Evolutionary conservation across 2,329 filamentous ascomycete species (phyloP).

Genomic region (Podosphaera aphanis): DNA sequence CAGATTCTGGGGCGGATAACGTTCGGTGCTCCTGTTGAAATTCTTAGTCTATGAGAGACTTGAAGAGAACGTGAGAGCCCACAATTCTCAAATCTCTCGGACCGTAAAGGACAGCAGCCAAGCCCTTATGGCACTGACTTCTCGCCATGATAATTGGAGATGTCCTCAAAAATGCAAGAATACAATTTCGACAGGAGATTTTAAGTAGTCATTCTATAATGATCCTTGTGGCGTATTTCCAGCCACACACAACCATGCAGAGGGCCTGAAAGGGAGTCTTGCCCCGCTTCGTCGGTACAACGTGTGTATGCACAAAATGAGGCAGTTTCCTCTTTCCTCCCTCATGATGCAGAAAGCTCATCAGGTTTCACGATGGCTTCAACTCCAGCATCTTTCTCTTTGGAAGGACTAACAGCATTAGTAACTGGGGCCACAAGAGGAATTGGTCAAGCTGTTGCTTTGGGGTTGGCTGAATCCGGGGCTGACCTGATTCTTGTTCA

Average conservation of each 20-base stretch:
- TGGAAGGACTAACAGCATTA: slow-evolving; percentile 18
- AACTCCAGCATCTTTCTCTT: slow-evolving; percentile 13
- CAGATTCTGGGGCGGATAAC: slow-evolving; percentile 9
- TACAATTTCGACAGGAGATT: too few relatives aligned
- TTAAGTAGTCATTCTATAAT: too few relatives aligned
- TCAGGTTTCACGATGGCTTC: too few relatives aligned
- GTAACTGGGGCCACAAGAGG: slow-evolving; percentile 19
- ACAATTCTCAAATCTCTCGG: not conserved
- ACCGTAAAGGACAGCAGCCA: not conserved
- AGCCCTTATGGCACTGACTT: too few relatives aligned
- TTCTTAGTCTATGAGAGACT: not conserved
- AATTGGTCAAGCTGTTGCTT: slow-evolving; percentile 18
- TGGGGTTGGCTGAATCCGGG: slow-evolving; percentile 18
- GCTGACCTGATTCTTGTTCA: slow-evolving; percentile 20
- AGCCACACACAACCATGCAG: too few relatives aligned
- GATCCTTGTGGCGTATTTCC: too few relatives aligned
- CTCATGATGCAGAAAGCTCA: too few relatives aligned
- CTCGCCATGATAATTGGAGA: too few relatives aligned
- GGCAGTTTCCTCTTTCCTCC: too few relatives aligned
- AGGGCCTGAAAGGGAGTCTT: not conserved
- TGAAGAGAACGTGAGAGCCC: not conserved
- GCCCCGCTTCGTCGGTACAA: too few relatives aligned
- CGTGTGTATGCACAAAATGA: too few relatives aligned
- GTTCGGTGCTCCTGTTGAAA: slow-evolving; percentile 15
- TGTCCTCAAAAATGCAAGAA: too few relatives aligned